A percentile compares a stretch with the other conserved stretches of the same genome.
Conservation (phyloP, 208 protist species). For the Herpetomonas tarakana region DNA sequence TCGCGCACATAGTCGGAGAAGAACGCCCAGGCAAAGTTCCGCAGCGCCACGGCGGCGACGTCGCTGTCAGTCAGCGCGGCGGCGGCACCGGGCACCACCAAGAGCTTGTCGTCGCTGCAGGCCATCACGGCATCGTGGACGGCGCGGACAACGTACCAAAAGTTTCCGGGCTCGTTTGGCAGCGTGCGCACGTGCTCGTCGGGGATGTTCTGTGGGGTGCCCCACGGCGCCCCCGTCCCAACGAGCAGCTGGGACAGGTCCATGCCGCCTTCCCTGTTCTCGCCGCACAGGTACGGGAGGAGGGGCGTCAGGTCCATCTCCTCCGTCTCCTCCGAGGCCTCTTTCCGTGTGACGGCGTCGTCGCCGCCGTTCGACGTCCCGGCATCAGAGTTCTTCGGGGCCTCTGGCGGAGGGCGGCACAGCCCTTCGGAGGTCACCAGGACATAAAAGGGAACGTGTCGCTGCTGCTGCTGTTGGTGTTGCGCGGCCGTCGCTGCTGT, state of each 20-base stretch:
- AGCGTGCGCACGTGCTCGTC: slow-evolving; percentile 59
- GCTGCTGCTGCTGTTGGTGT: slow-evolving; percentile 2
- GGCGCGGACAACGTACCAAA: slow-evolving; percentile 42
- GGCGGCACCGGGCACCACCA: not conserved
- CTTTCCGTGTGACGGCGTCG: not conserved
- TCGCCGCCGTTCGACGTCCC: not conserved
- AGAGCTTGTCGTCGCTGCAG: slow-evolving; percentile 4
- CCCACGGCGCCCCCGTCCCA: slow-evolving; percentile 59
- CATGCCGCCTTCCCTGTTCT: slow-evolving; percentile 4
- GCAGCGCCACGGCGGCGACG: not conserved
- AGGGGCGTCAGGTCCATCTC: slow-evolving; percentile 2
- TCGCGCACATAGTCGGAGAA: slow-evolving; percentile 12
- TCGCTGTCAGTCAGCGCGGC: slow-evolving; percentile 2
- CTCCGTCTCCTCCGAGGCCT: not conserved
- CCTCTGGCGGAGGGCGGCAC: not conserved
- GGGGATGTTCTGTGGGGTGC: slow-evolving; percentile 70
- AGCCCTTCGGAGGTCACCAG: slow-evolving; percentile 59
- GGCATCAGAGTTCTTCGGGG: slow-evolving; percentile 7
- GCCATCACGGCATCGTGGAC: slow-evolving; percentile 17
- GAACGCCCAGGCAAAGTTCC: not conserved
- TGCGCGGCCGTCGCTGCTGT: no score
- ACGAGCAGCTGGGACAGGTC: slow-evolving; percentile 58
- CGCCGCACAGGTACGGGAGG: not conserved
- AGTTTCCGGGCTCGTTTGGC: slow-evolving; percentile 82
- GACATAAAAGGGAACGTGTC: slow-evolving; percentile 35